These are phyloP conservation scores for Pleurotus platypus DNA, from an alignment of 768 basidiomycete species.

Conservation along the genomic window DNA sequence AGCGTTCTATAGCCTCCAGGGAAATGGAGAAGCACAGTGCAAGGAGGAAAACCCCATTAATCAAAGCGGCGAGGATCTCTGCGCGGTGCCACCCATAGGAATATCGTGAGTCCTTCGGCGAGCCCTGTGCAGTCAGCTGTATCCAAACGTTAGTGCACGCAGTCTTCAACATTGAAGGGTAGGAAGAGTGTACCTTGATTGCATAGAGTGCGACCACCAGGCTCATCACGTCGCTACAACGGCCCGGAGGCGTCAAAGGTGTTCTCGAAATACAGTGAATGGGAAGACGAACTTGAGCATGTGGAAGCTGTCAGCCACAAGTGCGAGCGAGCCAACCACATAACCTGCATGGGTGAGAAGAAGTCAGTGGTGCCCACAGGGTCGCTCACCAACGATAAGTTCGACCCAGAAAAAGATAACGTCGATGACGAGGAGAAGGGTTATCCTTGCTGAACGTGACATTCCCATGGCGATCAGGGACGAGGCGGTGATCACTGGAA, in stretches of 20 bases:
- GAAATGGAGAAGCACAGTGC: constrained; percentile 96
- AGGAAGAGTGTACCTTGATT: constrained; percentile 53
- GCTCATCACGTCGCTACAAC: constrained; percentile 89
- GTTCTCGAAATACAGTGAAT: constrained; percentile 1
- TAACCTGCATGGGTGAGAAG: constrained; percentile 52
- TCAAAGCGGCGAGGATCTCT: constrained; percentile 89
- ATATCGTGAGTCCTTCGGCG: constrained; percentile 63
- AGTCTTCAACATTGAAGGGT: background rate
- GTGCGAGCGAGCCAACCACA: constrained; percentile 91
- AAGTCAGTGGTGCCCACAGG: background rate
- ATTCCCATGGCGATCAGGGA: constrained; percentile 25
- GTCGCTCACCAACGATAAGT: constrained; percentile 65
- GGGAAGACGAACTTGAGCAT: constrained; percentile 84
- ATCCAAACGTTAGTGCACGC: background rate
- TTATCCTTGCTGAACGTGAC: constrained; percentile 73
- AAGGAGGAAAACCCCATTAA: constrained; percentile 96
- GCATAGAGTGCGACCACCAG: constrained; percentile 94
- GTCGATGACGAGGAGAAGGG: constrained; percentile 80
- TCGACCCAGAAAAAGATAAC: constrained; percentile 84
- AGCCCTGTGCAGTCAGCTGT: constrained; percentile 61
- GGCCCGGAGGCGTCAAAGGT: constrained; percentile 11
- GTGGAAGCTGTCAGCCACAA: constrained; percentile 96
- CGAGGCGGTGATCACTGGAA: no score
- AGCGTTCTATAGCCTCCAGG: constrained; percentile 86
- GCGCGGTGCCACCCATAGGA: constrained; percentile 99